phyloP scores from a whole-genome alignment of 169 alveolate species.

The Eimeria nieschulzi region DNA sequence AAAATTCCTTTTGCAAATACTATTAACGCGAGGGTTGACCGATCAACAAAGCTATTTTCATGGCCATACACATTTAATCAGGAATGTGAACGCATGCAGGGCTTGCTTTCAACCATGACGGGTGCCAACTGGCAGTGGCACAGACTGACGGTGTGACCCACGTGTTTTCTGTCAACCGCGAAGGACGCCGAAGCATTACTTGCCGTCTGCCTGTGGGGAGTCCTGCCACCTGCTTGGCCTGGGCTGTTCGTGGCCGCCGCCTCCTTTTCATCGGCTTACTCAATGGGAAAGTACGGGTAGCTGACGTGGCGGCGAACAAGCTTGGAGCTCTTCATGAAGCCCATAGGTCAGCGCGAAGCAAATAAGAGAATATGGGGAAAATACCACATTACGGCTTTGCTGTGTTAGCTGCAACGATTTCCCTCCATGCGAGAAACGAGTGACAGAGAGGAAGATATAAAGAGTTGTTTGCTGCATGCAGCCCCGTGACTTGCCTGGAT shows the following conservation, averaged over 20 bases:
- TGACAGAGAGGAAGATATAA: too few species aligned
- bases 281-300: conserved; percentile 18
- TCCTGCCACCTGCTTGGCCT: conserved; percentile 29
- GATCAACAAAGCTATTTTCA: too few species aligned
- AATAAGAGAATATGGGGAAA: too few species aligned
- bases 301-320: not conserved
- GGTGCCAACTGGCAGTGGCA: conserved; percentile 2
- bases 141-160: conserved; percentile 28
- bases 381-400: too few species aligned
- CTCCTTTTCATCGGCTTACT: conserved; percentile 4
- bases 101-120: conserved; percentile 33
- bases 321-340: conserved; percentile 29
- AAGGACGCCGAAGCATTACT: not conserved
- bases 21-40: too few species aligned
- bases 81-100: conserved; percentile 20
- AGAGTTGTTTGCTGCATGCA: not conserved
- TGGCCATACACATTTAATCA: not conserved
- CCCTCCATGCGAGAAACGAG: too few species aligned
- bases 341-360: not conserved
- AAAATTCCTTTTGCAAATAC: too few species aligned
- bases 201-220: conserved; percentile 32
- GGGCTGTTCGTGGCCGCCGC: not conserved
- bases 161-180: not conserved
- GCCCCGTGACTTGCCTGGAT: conserved; percentile 41
- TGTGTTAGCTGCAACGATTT: too few species aligned